Evolutionary conservation across 345 rosid species (phyloP).

Genomic region (Eucalyptus melliodora): DNA sequence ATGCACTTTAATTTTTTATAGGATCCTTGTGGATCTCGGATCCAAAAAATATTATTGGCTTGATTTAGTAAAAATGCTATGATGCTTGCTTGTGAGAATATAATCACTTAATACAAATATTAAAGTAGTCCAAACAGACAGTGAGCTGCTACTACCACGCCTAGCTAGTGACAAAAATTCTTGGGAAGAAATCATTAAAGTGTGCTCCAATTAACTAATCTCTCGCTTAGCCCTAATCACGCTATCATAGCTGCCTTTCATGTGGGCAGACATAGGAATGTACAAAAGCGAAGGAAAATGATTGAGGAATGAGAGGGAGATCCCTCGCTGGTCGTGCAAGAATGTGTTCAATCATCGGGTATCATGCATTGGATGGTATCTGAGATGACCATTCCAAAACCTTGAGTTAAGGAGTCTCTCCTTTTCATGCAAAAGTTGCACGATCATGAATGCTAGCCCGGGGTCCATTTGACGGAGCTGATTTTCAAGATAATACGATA

Average conservation of each 20-base stretch:
- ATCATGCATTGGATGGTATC: neutral
- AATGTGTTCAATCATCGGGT: neutral
- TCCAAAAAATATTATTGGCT: neutral
- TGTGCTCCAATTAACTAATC: neutral
- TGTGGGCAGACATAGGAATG: neutral
- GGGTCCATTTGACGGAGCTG: neutral
- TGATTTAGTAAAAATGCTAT: neutral
- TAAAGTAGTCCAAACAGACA: neutral
- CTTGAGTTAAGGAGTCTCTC: neutral
- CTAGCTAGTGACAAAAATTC: neutral
- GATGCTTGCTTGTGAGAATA: neutral
- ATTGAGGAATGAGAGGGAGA: conserved; percentile 34
- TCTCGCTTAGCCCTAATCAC: neutral
- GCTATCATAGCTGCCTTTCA: neutral
- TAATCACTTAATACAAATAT: neutral
- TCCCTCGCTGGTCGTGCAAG: conserved; percentile 23
- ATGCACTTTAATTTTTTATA: neutral
- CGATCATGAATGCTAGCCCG: neutral
- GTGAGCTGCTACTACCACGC: neutral
- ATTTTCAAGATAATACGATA: neutral
- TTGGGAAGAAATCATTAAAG: neutral
- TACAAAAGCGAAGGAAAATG: conserved; percentile 10
- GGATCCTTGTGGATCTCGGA: neutral
- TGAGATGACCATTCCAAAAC: neutral
- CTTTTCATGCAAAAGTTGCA: neutral